A percentile compares a stretch with the other conserved stretches of the same genome.
phyloP scores from a whole-genome alignment of 257 asterid species.

The Ballota nigra region DNA sequence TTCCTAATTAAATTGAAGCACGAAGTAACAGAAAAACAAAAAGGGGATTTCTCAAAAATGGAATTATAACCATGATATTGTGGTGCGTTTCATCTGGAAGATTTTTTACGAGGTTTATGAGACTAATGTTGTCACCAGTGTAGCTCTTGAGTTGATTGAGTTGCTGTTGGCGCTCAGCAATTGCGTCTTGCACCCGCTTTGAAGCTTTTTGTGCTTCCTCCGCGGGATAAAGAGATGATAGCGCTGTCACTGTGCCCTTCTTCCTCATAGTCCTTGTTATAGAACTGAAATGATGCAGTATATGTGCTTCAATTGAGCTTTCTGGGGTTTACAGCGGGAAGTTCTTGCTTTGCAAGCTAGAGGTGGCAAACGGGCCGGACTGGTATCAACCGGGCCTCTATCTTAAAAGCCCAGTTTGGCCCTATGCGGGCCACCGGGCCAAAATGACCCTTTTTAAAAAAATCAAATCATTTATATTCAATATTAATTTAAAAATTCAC shows the following conservation, averaged over 20 bases:
- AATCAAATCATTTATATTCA: too few relatives aligned
- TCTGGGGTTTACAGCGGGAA: conserved; percentile 9
- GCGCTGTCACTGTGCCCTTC: conserved; percentile 65
- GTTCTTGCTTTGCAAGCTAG: neutral
- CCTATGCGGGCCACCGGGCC: too few relatives aligned
- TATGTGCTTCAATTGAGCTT: neutral
- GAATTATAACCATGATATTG: conserved; percentile 58
- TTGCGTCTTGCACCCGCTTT: conserved; percentile 55
- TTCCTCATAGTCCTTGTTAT: conserved; percentile 37
- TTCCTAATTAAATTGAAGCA: neutral
- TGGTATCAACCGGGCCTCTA: too few relatives aligned
- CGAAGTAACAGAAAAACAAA: neutral
- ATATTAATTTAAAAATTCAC: too few relatives aligned
- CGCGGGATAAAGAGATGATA: conserved; percentile 57
- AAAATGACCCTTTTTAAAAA: too few relatives aligned
- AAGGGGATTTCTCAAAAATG: neutral
- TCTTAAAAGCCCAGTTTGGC: too few relatives aligned
- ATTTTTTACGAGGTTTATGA: conserved; percentile 70
- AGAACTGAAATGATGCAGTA: neutral
- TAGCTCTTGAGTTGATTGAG: conserved; percentile 57
- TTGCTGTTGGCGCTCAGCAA: conserved; percentile 49
- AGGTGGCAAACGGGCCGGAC: too few relatives aligned
- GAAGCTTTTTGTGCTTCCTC: conserved; percentile 77
- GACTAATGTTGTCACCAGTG: conserved; percentile 49
- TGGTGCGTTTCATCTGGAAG: conserved; percentile 86